Evolutionary conservation across 345 rosid species (phyloP).

Genomic region (Euphorbia tirucalli): DNA sequence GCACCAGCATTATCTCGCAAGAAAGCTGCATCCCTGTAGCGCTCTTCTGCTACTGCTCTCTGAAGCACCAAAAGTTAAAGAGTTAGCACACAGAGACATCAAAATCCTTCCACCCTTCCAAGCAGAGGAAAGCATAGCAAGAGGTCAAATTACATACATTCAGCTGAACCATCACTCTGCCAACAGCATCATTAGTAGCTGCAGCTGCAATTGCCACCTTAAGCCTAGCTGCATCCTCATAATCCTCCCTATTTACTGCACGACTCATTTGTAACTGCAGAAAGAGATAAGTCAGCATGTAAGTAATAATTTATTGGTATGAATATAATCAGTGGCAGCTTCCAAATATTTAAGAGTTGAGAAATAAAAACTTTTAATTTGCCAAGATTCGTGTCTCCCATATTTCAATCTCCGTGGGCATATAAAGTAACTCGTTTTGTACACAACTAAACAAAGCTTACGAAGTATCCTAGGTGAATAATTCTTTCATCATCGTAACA

Average conservation of each 20-base stretch:
- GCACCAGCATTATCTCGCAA: slow-evolving; percentile 82
- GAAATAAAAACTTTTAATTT: neutral
- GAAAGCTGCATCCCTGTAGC: slow-evolving; percentile 70
- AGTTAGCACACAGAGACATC: neutral
- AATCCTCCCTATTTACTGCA: slow-evolving; percentile 66
- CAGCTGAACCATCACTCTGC: slow-evolving; percentile 59
- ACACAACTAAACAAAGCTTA: neutral
- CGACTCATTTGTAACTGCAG: slow-evolving; percentile 59
- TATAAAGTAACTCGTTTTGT: neutral
- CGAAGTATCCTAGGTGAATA: neutral
- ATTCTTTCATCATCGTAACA: neutral
- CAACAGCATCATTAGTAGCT: slow-evolving; percentile 70
- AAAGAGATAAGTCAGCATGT: neutral
- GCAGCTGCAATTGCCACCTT: slow-evolving; percentile 95
- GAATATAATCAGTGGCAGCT: neutral
- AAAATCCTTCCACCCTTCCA: neutral
- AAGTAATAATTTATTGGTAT: neutral
- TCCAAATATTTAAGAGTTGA: neutral
- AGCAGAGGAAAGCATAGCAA: neutral
- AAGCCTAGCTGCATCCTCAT: slow-evolving; percentile 73
- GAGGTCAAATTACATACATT: slow-evolving; percentile 41
- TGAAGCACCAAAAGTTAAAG: slow-evolving; percentile 29
- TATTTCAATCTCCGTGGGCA: neutral
- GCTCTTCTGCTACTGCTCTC: slow-evolving; percentile 76
- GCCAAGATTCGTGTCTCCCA: neutral